phyloP scores from a whole-genome alignment of 352 stramenopile genomes.

The Pythium brassicae region DNA sequence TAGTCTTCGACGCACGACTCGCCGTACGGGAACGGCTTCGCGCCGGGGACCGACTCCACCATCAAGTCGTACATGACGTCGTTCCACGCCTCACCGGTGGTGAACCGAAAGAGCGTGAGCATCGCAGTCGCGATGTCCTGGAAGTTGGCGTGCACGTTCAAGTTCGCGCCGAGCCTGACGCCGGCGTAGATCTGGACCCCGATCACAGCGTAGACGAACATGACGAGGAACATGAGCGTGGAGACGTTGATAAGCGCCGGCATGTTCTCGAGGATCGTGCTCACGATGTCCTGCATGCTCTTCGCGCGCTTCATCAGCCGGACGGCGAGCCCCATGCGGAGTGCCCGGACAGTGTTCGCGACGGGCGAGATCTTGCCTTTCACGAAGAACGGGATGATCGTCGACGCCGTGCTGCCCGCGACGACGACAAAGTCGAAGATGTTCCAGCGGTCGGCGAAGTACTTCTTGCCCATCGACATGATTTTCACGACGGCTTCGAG shows the following conservation, averaged over 20 bases:
- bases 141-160: slow-evolving; percentile 70
- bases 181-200: slow-evolving; percentile 70
- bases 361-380: slow-evolving; percentile 40
- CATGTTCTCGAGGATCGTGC: slow-evolving; percentile 67
- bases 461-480: slow-evolving; percentile 47
- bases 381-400: slow-evolving; percentile 33
- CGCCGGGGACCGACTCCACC: slow-evolving; percentile 23
- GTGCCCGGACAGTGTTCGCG: slow-evolving; percentile 49
- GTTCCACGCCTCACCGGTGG: slow-evolving; percentile 74
- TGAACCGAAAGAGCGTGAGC: slow-evolving; percentile 60
- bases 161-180: slow-evolving; percentile 41
- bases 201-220: slow-evolving; percentile 79
- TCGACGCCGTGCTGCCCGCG: slow-evolving; percentile 33
- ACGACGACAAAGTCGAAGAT: slow-evolving; percentile 66
- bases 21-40: slow-evolving; percentile 22
- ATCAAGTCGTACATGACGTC: slow-evolving; percentile 78
- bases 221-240: slow-evolving; percentile 59
- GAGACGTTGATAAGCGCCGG: slow-evolving; percentile 74
- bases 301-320: slow-evolving; percentile 44
- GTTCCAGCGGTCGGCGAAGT: slow-evolving; percentile 66
- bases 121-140: slow-evolving; percentile 42
- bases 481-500: slow-evolving; percentile 65
- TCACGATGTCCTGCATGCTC: slow-evolving; percentile 60
- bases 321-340: slow-evolving; percentile 56
- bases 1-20: slow-evolving; percentile 34